These are phyloP conservation scores for Dioszegia hungarica DNA, from an alignment of 768 basidiomycete species.

Conservation along the genomic window DNA sequence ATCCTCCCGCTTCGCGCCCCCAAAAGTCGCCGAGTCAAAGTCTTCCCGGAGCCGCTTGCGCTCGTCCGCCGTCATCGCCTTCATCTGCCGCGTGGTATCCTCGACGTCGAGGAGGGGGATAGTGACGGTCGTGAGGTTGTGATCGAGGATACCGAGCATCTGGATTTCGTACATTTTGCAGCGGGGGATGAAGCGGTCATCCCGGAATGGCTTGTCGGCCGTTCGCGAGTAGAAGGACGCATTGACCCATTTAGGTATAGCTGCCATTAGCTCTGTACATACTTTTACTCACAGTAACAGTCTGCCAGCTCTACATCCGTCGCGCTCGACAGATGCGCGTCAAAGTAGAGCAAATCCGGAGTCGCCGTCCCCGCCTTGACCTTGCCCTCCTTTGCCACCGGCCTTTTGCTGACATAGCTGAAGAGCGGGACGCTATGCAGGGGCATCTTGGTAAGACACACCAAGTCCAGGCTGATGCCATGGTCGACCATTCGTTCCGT, in stretches of 20 bases:
- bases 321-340: conserved; percentile 21
- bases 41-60: conserved; percentile 24
- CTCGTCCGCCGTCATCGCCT: conserved; percentile 20
- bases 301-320: conserved; percentile 34
- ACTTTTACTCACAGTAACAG: conserved; percentile 39
- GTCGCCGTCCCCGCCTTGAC: conserved; percentile 51
- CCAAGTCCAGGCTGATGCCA: conserved; percentile 81
- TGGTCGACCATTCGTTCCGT: conserved; percentile 91
- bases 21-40: conserved; percentile 38
- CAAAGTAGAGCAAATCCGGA: conserved; percentile 47
- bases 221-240: conserved; percentile 51
- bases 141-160: conserved; percentile 85
- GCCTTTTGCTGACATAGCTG: conserved; percentile 63
- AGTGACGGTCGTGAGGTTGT: conserved; percentile 84
- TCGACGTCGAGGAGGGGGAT: conserved; percentile 56
- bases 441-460: conserved; percentile 84
- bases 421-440: conserved; percentile 91
- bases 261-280: conserved; percentile 13
- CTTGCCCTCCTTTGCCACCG: conserved; percentile 49
- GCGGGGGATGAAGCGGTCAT: conserved; percentile 75
- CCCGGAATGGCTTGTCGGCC: conserved; percentile 51
- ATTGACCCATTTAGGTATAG: conserved; percentile 49
- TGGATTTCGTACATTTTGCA: conserved; percentile 98
- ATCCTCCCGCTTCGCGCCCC: conserved; percentile 12
- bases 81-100: conserved; percentile 16